Conservation (phyloP, 441 rosid species). For the Adansonia gregorii region DNA sequence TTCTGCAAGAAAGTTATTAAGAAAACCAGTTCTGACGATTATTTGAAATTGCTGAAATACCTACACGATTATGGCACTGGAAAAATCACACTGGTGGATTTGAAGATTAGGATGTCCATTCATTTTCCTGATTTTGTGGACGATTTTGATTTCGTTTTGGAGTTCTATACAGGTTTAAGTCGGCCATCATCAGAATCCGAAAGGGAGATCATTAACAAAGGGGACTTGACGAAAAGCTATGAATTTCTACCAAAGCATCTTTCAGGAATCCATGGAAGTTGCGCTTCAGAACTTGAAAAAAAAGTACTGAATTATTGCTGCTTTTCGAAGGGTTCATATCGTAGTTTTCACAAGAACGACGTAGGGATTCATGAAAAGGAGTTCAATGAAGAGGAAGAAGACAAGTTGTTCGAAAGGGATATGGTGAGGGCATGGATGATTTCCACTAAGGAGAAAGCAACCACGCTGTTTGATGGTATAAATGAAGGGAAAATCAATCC, state of each 20-base stretch:
- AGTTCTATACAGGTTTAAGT: not conserved
- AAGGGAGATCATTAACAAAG: too few species aligned
- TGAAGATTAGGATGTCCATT: not conserved
- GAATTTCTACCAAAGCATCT: not conserved
- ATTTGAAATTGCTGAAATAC: not conserved
- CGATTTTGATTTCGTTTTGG: not conserved
- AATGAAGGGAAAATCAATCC: not conserved
- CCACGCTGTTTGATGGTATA: not conserved
- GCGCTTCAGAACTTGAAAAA: not conserved
- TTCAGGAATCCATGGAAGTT: not conserved
- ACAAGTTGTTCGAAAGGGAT: not conserved
- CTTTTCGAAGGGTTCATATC: not conserved
- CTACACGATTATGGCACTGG: not conserved
- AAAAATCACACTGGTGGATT: not conserved
- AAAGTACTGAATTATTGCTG: not conserved
- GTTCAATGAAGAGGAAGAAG: not conserved
- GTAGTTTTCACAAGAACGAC: too few species aligned
- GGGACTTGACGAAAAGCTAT: not conserved
- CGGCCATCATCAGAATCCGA: too few species aligned
- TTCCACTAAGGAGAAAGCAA: slow-evolving; percentile 2
- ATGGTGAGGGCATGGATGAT: not conserved
- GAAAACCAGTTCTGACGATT: not conserved
- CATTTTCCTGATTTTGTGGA: not conserved
- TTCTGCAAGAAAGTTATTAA: not conserved
- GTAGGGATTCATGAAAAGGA: not conserved